Evolutionary conservation across 2,329 filamentous ascomycete species (phyloP).

Genomic region (Westerdykella ornata): DNA sequence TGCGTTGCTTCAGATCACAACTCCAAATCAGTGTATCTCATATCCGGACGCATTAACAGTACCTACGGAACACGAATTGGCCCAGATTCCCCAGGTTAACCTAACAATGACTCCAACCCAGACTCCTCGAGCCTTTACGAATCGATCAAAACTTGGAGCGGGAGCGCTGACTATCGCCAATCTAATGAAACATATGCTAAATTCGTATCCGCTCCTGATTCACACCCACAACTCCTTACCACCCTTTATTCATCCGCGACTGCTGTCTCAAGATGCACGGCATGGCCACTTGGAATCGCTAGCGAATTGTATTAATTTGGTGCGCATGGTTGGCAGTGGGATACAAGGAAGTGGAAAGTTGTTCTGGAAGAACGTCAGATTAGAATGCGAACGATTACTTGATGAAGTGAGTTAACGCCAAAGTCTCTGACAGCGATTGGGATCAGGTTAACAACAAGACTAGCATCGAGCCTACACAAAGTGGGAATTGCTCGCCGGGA

Average conservation of each 20-base stretch:
- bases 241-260: constrained; percentile 40
- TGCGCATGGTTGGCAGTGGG: constrained; percentile 37
- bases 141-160: constrained; percentile 16
- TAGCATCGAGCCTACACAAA: constrained; percentile 28
- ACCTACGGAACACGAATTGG: too few species aligned
- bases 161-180: constrained; percentile 32
- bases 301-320: constrained; percentile 39
- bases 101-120: constrained; percentile 8
- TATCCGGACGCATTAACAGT: too few species aligned
- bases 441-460: too few species aligned
- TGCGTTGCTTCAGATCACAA: too few species aligned
- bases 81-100: background rate
- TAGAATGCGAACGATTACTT: constrained; percentile 40
- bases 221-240: constrained; percentile 35
- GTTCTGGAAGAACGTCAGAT: constrained; percentile 42
- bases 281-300: constrained; percentile 34
- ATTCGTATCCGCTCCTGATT: constrained; percentile 41
- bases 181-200: constrained; percentile 39
- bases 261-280: constrained; percentile 17
- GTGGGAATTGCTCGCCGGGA: constrained; percentile 39
- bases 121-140: constrained; percentile 22
- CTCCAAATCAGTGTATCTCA: too few species aligned
- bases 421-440: too few species aligned
- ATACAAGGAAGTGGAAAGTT: constrained; percentile 37
- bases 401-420: constrained; percentile 32